Conservation (phyloP, 768 basidiomycete species). For the Cantharellus cinnabarinus region DNA sequence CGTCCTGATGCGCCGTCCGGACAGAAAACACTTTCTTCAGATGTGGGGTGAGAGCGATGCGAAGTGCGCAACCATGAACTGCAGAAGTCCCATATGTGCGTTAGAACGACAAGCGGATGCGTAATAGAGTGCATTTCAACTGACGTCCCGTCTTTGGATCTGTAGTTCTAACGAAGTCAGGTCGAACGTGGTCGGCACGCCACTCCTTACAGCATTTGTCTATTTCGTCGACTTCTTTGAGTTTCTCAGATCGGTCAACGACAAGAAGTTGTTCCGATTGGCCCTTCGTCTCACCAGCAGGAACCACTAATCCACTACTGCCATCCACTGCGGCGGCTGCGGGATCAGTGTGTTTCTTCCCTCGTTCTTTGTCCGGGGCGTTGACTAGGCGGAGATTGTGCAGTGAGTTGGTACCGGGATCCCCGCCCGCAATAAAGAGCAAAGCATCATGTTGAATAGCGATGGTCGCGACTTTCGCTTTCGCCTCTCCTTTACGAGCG, state of each 20-base stretch:
- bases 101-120: background rate
- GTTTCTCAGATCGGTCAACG: background rate
- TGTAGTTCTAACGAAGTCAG: conserved; percentile 32
- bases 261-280: background rate
- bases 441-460: conserved; percentile 42
- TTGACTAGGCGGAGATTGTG: background rate
- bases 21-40: conserved; percentile 32
- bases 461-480: conserved; percentile 27
- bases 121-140: background rate
- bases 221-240: conserved; percentile 22
- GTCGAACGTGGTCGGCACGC: conserved; percentile 30
- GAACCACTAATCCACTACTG: background rate
- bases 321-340: too few species aligned
- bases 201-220: conserved; percentile 34
- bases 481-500: conserved; percentile 31
- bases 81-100: background rate
- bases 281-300: background rate
- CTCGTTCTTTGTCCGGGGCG: background rate
- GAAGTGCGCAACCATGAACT: conserved; percentile 30
- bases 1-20: conserved; percentile 23
- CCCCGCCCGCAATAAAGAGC: conserved; percentile 32
- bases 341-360: background rate
- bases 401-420: conserved; percentile 14
- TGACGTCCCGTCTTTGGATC: conserved; percentile 15
- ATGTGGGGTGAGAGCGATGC: conserved; percentile 31